Conservation (phyloP, 2,329 filamentous ascomycete species). For the Cladosporium sp. region DNA sequence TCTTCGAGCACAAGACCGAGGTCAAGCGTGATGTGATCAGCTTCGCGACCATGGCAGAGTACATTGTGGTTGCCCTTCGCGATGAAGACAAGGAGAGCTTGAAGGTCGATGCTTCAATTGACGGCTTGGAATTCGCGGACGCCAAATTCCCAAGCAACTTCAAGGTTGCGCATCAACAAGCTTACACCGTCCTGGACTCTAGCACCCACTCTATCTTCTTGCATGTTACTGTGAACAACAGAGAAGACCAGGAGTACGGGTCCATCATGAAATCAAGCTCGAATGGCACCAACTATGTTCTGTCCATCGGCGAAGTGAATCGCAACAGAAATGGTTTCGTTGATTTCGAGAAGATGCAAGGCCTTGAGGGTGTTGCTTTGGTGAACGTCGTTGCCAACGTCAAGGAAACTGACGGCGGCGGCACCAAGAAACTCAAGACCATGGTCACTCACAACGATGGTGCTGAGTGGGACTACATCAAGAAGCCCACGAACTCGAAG, state of each 20-base stretch:
- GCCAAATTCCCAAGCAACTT: conserved; percentile 86
- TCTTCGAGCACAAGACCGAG: conserved; percentile 62
- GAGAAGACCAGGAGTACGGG: conserved; percentile 64
- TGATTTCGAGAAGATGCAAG: conserved; percentile 93
- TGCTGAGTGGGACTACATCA: conserved; percentile 73
- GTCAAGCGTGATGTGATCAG: conserved; percentile 68
- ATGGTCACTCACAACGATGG: conserved; percentile 97
- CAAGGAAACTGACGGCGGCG: conserved; percentile 56
- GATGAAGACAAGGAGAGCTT: conserved; percentile 63
- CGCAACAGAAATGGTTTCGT: conserved; percentile 72
- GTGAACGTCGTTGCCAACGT: conserved; percentile 80
- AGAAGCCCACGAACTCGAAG: conserved; percentile 65
- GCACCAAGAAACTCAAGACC: conserved; percentile 75
- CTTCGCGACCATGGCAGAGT: conserved; percentile 94
- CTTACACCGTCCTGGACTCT: conserved; percentile 91
- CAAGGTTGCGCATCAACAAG: conserved; percentile 68
- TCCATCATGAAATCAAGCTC: conserved; percentile 97
- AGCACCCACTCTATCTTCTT: conserved; percentile 92
- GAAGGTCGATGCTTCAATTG: conserved; percentile 75
- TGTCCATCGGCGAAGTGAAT: conserved; percentile 78
- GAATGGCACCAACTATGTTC: conserved; percentile 90
- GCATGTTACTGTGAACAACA: conserved; percentile 75
- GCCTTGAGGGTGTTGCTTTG: conserved; percentile 82
- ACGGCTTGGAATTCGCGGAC: conserved; percentile 75
- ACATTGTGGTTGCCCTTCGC: conserved; percentile 79